A percentile compares a stretch with the other conserved stretches of the same genome.
Evolutionary conservation across 768 basidiomycete species (phyloP).

Genomic region (Mycena epipterygia): DNA sequence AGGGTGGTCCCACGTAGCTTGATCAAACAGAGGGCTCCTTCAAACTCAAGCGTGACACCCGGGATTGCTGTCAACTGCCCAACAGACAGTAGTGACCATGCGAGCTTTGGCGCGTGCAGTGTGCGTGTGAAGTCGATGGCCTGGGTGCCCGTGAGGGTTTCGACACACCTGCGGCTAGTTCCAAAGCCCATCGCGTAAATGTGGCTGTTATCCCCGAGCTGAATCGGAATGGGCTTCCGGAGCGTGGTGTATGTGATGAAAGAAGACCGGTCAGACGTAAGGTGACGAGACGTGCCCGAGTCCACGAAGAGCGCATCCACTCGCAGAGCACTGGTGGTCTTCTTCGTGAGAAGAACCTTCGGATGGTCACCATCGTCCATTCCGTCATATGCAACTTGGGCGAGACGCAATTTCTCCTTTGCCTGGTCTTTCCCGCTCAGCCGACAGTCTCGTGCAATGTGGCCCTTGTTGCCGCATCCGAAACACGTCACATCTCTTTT

Average conservation of each 20-base stretch:
- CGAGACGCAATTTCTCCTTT: slow-evolving; percentile 1
- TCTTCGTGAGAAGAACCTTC: slow-evolving; percentile 5
- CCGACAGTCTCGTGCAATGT: slow-evolving; percentile 9
- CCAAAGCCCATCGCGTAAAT: neutral
- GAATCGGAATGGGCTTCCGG: neutral
- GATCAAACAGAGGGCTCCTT: neutral
- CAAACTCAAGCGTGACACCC: neutral
- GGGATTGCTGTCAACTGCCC: neutral
- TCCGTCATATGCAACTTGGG: neutral
- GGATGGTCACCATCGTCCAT: neutral
- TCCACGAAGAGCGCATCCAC: neutral
- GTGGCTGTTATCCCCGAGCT: neutral
- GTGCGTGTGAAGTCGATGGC: neutral
- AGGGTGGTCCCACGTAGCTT: neutral
- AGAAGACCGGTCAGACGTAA: neutral
- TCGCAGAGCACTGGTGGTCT: neutral
- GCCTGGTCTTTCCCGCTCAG: neutral
- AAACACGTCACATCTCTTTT: neutral
- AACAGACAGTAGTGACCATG: neutral
- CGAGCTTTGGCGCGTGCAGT: neutral
- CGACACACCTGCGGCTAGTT: neutral
- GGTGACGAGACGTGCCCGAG: neutral
- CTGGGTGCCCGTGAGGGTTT: neutral
- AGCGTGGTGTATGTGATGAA: neutral
- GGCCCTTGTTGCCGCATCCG: slow-evolving; percentile 2